A percentile compares a stretch with the other conserved stretches of the same genome.
Conservation (phyloP, 306 rosid genomes). For the Vicia villosa region DNA sequence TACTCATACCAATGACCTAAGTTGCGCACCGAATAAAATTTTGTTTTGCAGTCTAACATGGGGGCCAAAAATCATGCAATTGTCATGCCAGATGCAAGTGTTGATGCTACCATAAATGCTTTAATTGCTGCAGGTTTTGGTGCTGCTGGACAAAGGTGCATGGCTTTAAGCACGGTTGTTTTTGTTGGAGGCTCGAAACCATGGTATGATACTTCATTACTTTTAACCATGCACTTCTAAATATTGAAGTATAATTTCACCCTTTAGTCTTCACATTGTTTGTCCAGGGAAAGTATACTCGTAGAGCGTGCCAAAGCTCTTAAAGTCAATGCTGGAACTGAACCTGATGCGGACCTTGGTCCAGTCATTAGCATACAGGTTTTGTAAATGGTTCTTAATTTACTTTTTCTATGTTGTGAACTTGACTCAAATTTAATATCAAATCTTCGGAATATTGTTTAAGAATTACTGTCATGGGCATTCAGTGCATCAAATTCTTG, state of each 20-base stretch:
- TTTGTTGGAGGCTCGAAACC: constrained; percentile 79
- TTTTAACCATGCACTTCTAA: not conserved
- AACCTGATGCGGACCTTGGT: constrained; percentile 93
- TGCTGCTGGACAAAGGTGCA: constrained; percentile 98
- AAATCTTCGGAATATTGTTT: not conserved
- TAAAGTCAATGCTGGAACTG: constrained; percentile 81
- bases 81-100: constrained; percentile 87
- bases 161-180: constrained; percentile 94
- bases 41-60: constrained; percentile 71
- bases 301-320: constrained; percentile 67
- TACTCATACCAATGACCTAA: constrained; percentile 17
- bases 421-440: not conserved
- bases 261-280: constrained; percentile 9
- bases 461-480: constrained; percentile 12
- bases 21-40: constrained; percentile 25
- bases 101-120: constrained; percentile 83
- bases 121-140: constrained; percentile 94
- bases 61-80: constrained; percentile 97
- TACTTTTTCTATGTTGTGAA: not conserved
- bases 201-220: constrained; percentile 57
- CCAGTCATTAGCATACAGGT: constrained; percentile 96
- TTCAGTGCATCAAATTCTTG: constrained; percentile 10
- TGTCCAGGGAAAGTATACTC: constrained; percentile 68
- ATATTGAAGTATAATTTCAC: not conserved
- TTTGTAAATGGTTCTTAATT: constrained; percentile 26